Conservation (phyloP, 257 asterid genomes). For the Penstemon davidsonii region DNA sequence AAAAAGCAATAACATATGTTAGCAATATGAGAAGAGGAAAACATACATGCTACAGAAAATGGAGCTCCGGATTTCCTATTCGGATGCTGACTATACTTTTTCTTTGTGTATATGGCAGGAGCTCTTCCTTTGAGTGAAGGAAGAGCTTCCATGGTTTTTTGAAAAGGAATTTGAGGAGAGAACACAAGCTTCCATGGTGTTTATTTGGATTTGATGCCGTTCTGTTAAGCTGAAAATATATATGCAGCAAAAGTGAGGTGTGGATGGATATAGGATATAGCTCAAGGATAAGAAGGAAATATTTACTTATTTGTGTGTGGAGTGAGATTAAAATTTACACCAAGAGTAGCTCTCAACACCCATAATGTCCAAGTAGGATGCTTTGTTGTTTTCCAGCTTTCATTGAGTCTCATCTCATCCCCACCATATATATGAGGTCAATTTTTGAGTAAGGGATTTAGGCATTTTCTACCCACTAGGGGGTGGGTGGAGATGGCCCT, state of each 20-base stretch:
- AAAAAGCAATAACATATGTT: too few species aligned
- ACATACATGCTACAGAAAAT: conserved; percentile 59
- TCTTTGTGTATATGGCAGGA: conserved; percentile 30
- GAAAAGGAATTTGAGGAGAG: conserved; percentile 57
- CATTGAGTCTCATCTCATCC: conserved; percentile 4
- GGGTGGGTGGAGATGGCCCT: too few species aligned
- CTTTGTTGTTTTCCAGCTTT: conserved; percentile 28
- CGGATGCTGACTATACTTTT: conserved; percentile 29
- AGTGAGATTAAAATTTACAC: conserved; percentile 41
- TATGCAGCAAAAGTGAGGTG: background rate
- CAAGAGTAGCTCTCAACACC: conserved; percentile 40
- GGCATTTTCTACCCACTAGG: background rate
- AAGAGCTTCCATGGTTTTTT: conserved; percentile 37
- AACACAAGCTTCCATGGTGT: conserved; percentile 43
- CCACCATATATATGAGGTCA: conserved; percentile 1
- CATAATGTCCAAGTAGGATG: conserved; percentile 40
- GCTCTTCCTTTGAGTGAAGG: conserved; percentile 37
- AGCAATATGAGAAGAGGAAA: background rate
- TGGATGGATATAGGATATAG: conserved; percentile 28
- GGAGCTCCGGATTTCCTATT: conserved; percentile 34
- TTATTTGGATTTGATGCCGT: conserved; percentile 13
- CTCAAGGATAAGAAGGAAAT: conserved; percentile 33
- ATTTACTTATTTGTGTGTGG: conserved; percentile 20
- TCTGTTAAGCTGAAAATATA: background rate
- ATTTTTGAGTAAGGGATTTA: background rate